Conservation (phyloP, 2,329 filamentous ascomycete species). For the Gyromitra esculenta region DNA sequence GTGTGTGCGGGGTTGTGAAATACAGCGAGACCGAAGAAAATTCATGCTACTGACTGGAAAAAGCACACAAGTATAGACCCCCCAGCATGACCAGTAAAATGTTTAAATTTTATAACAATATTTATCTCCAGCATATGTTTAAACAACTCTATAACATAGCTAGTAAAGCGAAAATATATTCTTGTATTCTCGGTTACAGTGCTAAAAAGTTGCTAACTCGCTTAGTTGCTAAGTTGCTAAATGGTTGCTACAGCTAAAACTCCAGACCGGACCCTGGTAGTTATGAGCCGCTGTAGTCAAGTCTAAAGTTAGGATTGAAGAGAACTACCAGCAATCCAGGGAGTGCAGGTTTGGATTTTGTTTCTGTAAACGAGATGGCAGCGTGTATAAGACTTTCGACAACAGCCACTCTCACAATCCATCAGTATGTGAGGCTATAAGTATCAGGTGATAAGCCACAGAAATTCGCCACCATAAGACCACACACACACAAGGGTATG, state of each 20-base stretch:
- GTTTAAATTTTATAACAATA: background rate
- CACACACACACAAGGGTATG: conserved; percentile 53
- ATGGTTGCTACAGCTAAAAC: too few species aligned
- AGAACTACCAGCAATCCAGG: conserved; percentile 6
- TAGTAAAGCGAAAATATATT: too few species aligned
- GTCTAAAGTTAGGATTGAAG: too few species aligned
- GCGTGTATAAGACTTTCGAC: conserved; percentile 48
- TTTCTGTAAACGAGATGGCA: conserved; percentile 9
- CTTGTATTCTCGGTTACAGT: too few species aligned
- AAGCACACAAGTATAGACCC: background rate
- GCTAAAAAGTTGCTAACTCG: too few species aligned
- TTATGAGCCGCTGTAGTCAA: too few species aligned
- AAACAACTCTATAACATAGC: too few species aligned
- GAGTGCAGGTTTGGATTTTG: background rate
- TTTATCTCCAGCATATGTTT: background rate
- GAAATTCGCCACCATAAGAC: conserved; percentile 36
- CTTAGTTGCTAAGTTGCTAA: too few species aligned
- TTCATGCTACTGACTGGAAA: background rate
- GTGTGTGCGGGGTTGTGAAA: too few species aligned
- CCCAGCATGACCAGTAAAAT: background rate
- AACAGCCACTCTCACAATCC: conserved; percentile 52
- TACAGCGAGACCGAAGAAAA: too few species aligned
- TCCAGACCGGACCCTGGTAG: too few species aligned
- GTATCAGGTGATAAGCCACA: conserved; percentile 49
- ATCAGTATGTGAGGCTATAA: conserved; percentile 54